These are phyloP conservation scores for Didymella segeticola DNA, from an alignment of 2,329 filamentous ascomycete species.

Conservation along the genomic window DNA sequence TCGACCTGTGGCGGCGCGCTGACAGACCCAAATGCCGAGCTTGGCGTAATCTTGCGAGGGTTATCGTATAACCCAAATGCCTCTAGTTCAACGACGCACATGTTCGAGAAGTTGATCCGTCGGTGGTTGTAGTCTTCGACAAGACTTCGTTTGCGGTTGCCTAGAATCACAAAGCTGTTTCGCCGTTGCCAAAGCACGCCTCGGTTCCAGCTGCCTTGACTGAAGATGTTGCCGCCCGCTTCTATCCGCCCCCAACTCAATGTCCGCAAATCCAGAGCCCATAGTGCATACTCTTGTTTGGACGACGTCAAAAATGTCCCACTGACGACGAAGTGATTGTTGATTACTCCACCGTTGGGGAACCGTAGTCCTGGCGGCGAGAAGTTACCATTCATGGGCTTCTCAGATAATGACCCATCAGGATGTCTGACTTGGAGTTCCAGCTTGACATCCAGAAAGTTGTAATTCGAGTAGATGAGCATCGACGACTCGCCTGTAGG, in stretches of 20 bases:
- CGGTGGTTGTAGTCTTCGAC: conserved; percentile 99
- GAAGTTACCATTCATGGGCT: conserved; percentile 83
- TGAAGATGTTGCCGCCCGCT: conserved; percentile 89
- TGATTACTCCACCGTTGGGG: conserved; percentile 93
- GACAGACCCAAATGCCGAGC: conserved; percentile 83
- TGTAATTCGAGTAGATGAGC: conserved; percentile 99
- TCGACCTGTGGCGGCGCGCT: conserved; percentile 71
- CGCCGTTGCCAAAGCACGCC: conserved; percentile 91
- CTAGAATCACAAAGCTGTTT: conserved; percentile 94
- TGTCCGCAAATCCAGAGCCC: conserved; percentile 88
- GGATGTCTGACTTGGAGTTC: conserved; percentile 87
- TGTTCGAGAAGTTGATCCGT: conserved; percentile 94
- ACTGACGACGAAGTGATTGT: conserved; percentile 95
- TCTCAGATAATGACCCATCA: conserved; percentile 84
- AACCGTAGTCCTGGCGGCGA: conserved; percentile 93
- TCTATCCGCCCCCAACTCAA: conserved; percentile 96
- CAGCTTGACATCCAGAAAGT: conserved; percentile 95
- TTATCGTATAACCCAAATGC: conserved; percentile 98
- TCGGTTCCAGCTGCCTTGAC: conserved; percentile 96
- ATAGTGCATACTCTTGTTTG: conserved; percentile 96
- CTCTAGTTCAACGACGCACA: conserved; percentile 96
- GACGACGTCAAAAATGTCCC: conserved; percentile 97
- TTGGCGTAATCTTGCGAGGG: conserved; percentile 76
- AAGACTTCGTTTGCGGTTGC: conserved; percentile 88
- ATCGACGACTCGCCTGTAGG: conserved; percentile 66